Conservation (phyloP, 139 green algal genomes). For the Chlorella sorokiniana region DNA sequence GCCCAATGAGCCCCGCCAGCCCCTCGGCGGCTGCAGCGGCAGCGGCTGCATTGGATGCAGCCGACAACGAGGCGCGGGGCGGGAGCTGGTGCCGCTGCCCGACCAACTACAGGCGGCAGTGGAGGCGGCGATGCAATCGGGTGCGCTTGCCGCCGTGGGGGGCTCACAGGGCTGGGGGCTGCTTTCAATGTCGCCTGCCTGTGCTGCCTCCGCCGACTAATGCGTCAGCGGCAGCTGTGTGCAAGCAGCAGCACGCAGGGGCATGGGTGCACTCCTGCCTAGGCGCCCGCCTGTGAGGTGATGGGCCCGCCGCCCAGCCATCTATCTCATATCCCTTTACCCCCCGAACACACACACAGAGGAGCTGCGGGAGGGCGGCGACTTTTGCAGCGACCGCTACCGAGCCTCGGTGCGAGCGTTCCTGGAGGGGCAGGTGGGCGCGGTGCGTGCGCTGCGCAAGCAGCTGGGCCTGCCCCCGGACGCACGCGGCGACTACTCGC, state of each 20-base stretch:
- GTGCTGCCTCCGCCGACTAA: not conserved
- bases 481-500: conserved; percentile 33
- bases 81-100: conserved; percentile 59
- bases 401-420: conserved; percentile 42
- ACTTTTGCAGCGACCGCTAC: conserved; percentile 57
- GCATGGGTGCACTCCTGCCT: no score
- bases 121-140: conserved; percentile 26
- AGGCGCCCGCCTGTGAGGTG: not conserved
- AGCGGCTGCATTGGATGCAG: conserved; percentile 6
- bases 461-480: conserved; percentile 57
- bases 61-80: not conserved
- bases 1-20: not conserved
- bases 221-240: no score
- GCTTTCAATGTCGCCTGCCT: not conserved
- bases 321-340: not conserved
- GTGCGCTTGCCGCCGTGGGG: not conserved
- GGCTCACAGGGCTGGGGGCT: no score
- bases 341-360: not conserved
- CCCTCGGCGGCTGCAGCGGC: conserved; percentile 11
- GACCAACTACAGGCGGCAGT: conserved; percentile 49
- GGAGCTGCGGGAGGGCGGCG: not conserved
- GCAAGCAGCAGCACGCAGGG: no score
- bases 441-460: conserved; percentile 38
- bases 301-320: not conserved
- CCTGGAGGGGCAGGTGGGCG: conserved; percentile 53